Conservation (phyloP, 2,329 filamentous ascomycete genomes). For the Verticillium zaregamsianum region DNA sequence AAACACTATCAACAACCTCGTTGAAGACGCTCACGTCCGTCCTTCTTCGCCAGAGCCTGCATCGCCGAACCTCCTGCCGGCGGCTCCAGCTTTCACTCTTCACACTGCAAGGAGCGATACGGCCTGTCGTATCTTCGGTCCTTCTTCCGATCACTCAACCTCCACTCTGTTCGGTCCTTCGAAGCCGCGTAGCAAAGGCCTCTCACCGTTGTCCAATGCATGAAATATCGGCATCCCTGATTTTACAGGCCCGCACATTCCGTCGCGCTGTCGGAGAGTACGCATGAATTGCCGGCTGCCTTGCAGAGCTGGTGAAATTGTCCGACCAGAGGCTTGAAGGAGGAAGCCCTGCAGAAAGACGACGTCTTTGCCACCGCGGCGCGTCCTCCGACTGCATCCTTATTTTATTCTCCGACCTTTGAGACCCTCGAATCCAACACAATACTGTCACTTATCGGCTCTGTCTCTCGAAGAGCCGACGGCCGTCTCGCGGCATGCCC, state of each 20-base stretch:
- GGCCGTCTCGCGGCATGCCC: not conserved
- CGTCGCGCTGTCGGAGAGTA: not conserved
- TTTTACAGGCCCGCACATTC: not conserved
- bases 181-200: not conserved
- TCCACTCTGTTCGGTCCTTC: not conserved
- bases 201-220: not conserved
- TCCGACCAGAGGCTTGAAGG: not conserved
- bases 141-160: not conserved
- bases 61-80: too few relatives aligned
- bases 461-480: not conserved
- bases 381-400: not conserved
- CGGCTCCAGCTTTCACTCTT: not conserved
- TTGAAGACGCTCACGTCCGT: too few relatives aligned
- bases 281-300: not conserved
- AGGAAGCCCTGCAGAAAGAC: not conserved
- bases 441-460: not conserved
- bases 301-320: not conserved
- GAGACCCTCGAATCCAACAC: not conserved
- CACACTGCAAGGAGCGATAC: not conserved
- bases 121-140: not conserved
- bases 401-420: constrained; percentile 3
- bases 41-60: too few relatives aligned
- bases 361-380: not conserved
- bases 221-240: not conserved
- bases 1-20: too few relatives aligned